These are phyloP conservation scores for Suillus decipiens DNA, from an alignment of 768 basidiomycete species.

Conservation along the genomic window DNA sequence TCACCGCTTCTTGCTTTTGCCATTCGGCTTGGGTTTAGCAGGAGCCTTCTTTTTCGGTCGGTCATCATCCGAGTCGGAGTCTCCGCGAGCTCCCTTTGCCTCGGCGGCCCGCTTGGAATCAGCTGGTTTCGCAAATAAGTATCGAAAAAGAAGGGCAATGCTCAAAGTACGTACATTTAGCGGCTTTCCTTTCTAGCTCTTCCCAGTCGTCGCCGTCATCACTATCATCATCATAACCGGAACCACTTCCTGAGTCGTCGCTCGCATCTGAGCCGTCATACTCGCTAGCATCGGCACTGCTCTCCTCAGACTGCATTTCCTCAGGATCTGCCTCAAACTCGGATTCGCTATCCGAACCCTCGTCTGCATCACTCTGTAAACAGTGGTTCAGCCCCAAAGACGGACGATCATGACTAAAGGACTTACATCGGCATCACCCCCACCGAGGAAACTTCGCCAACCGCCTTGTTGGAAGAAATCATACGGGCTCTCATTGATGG, in stretches of 20 bases:
- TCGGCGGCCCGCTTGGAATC: constrained; percentile 50
- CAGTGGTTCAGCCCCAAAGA: constrained; percentile 40
- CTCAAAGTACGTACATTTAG: constrained; percentile 59
- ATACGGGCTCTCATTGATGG: constrained; percentile 92
- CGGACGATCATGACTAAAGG: constrained; percentile 2
- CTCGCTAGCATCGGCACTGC: constrained; percentile 55
- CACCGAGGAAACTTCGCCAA: constrained; percentile 86
- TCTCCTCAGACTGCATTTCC: constrained; percentile 42
- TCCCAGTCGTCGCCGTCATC: constrained; percentile 95
- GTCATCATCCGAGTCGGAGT: constrained; percentile 55
- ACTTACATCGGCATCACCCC: constrained; percentile 69
- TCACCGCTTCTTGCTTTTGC: constrained; percentile 41
- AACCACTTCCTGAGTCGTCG: constrained; percentile 63
- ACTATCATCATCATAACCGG: constrained; percentile 63
- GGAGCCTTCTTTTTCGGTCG: constrained; percentile 42
- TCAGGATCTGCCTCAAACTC: constrained; percentile 59
- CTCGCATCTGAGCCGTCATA: constrained; percentile 55
- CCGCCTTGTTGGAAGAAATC: constrained; percentile 97
- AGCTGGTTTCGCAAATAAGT: constrained; percentile 32
- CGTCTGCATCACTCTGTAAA: constrained; percentile 58
- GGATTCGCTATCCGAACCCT: constrained; percentile 66
- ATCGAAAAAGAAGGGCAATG: background rate
- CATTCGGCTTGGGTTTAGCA: constrained; percentile 39
- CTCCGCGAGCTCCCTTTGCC: constrained; percentile 39
- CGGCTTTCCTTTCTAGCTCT: constrained; percentile 89